Conservation (phyloP, 2,329 filamentous ascomycete species). For the Amauroascus niger region DNA sequence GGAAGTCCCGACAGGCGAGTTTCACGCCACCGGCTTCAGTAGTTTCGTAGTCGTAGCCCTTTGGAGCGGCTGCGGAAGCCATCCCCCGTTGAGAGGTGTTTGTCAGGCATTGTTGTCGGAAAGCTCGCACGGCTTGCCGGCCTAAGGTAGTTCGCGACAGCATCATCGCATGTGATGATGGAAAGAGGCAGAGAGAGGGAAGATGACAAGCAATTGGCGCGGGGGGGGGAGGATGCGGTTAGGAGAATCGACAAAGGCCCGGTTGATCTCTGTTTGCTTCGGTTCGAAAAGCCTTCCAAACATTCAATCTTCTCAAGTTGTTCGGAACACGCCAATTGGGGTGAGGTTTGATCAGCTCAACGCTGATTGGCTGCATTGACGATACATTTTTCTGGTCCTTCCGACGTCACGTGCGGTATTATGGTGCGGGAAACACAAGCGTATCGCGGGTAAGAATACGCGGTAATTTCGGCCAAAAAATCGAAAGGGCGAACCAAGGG, state of each 20-base stretch:
- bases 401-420: conserved; percentile 14
- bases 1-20: conserved; percentile 80
- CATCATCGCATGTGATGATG: conserved; percentile 50
- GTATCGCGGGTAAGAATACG: conserved; percentile 45
- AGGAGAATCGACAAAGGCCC: conserved; percentile 22
- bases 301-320: conserved; percentile 2
- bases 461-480: conserved; percentile 9
- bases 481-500: too few relatives aligned
- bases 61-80: conserved; percentile 56
- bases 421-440: background rate
- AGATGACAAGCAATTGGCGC: conserved; percentile 28
- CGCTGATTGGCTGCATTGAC: conserved; percentile 33
- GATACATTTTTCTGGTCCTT: conserved; percentile 23
- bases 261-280: background rate
- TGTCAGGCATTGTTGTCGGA: conserved; percentile 52
- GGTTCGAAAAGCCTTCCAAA: conserved; percentile 6
- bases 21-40: conserved; percentile 81
- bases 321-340: conserved; percentile 6
- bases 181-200: conserved; percentile 37
- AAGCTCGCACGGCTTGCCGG: conserved; percentile 54
- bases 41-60: conserved; percentile 77
- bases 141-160: conserved; percentile 57
- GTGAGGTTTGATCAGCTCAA: conserved; percentile 6
- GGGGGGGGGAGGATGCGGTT: conserved; percentile 22
- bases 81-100: conserved; percentile 51